phyloP scores from a whole-genome alignment of 2,329 filamentous ascomycete species.

The Trichoderma guizhouense region DNA sequence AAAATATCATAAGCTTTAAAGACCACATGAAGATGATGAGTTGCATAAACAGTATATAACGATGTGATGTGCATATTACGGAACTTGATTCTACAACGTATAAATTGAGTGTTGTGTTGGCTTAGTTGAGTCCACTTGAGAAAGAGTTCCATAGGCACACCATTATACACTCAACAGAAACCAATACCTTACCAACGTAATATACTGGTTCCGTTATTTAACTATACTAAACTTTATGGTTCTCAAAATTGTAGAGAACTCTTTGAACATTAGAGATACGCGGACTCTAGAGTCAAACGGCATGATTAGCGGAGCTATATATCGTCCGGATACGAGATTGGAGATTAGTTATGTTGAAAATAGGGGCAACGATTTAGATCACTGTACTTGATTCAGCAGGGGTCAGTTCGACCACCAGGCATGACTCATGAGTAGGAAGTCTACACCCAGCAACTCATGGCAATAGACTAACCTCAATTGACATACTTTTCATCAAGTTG shows the following conservation, averaged over 20 bases:
- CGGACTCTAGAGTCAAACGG: too few relatives aligned
- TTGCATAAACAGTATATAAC: neutral
- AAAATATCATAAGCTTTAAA: neutral
- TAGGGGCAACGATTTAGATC: too few relatives aligned
- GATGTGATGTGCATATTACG: neutral
- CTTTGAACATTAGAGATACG: neutral
- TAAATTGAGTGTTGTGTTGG: neutral
- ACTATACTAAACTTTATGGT: neutral
- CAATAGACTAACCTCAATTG: too few relatives aligned
- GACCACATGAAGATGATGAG: neutral
- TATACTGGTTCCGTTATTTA: neutral
- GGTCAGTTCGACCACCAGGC: too few relatives aligned
- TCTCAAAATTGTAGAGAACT: neutral
- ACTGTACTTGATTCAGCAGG: too few relatives aligned
- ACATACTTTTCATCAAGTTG: too few relatives aligned
- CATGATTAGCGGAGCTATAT: neutral
- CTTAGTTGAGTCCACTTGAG: neutral
- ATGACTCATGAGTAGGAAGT: too few relatives aligned
- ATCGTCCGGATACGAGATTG: neutral
- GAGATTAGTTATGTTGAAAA: neutral
- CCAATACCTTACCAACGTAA: neutral
- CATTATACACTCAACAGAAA: neutral
- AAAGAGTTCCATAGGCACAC: neutral
- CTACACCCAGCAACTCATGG: too few relatives aligned
- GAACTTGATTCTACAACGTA: neutral